Evolutionary conservation across 495 filamentous ascomycete genomes (phyloP), one percentile per base, ranked within the genome.

Genomic region (Patellaria atrata): DNA sequence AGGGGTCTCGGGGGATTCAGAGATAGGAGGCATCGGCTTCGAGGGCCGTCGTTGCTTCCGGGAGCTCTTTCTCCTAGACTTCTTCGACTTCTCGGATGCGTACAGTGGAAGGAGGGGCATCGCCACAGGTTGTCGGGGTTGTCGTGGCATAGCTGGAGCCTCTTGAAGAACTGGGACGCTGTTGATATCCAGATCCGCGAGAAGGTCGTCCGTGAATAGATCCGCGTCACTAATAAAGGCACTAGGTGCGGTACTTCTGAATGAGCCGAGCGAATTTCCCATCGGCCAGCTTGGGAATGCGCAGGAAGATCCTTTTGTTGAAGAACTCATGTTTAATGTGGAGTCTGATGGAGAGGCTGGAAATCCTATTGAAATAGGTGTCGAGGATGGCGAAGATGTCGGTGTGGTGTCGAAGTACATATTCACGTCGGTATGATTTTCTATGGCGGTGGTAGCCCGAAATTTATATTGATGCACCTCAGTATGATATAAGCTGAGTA

Each of bases 171-270:
- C 41, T 13, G 43, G 40, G 15, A 24, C 30, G 13, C 41, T 23
- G 28, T 17, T 30, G 27, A 23, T 21, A 14, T 31, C 35, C 25
- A 31, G 21, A 9, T 41, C 33, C 19, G 43, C 43, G 12, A 43
- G 30, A n/a, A 38, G 27, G 30, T 55, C 52, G 19, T 53, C 53
- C 19, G 40, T 42, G 38, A 58, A 54, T 32, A 61, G 52, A 34
- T 61, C 57, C 7, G 40, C 50, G 41, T 61, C 57, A 36, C 45
- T 52, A 41, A 61, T 52, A 45, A 54, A 61, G 22, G 56, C 39
- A 33, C 39, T 52, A 3, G 53, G 43, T 26, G 30, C 25, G 37
- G 37, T 45, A 15, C 28, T 36, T 33, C 34, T 33, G 24, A 34
- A 27, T 19, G 43, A 43, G 24, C 35, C 30, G 25, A 54, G 51